A percentile compares a stretch with the other conserved stretches of the same genome.
Evolutionary conservation across 768 basidiomycete species (phyloP).

Genomic region (Pisolithus microcarpus): DNA sequence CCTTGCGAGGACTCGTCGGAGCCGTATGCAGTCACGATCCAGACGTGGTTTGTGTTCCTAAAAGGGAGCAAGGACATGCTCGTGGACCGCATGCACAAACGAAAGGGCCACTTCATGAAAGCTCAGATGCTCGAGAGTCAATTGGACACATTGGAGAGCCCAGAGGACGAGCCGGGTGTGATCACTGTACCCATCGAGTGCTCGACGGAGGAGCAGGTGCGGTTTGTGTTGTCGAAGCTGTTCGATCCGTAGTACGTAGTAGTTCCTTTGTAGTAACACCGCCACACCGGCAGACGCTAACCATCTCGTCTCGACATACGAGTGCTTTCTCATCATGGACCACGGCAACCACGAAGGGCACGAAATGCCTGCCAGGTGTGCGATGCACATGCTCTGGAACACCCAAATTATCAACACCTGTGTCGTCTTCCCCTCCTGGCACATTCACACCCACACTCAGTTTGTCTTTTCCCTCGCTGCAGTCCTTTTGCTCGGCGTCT

Average conservation of each 20-base stretch:
- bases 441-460: conserved; percentile 47
- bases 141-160: conserved; percentile 61
- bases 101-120: conserved; percentile 81
- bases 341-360: conserved; percentile 42
- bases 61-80: conserved; percentile 51
- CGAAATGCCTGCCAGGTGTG: conserved; percentile 48
- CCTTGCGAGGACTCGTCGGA: neutral
- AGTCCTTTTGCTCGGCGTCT: conserved; percentile 61
- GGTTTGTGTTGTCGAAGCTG: neutral
- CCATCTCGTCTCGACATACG: neutral
- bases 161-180: conserved; percentile 61
- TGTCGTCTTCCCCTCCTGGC: conserved; percentile 75
- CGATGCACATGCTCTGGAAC: conserved; percentile 87
- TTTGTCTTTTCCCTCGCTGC: conserved; percentile 62
- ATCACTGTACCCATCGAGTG: conserved; percentile 50
- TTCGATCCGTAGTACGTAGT: neutral
- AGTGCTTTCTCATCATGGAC: conserved; percentile 19
- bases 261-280: neutral
- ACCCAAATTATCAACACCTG: conserved; percentile 74
- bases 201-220: conserved; percentile 51
- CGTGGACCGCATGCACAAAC: conserved; percentile 52
- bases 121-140: conserved; percentile 76
- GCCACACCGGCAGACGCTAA: too few species aligned
- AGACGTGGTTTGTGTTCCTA: conserved; percentile 79
- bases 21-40: conserved; percentile 21